Conservation (phyloP, 2,329 filamentous ascomycete genomes). For the Aspergillus versicolor region DNA sequence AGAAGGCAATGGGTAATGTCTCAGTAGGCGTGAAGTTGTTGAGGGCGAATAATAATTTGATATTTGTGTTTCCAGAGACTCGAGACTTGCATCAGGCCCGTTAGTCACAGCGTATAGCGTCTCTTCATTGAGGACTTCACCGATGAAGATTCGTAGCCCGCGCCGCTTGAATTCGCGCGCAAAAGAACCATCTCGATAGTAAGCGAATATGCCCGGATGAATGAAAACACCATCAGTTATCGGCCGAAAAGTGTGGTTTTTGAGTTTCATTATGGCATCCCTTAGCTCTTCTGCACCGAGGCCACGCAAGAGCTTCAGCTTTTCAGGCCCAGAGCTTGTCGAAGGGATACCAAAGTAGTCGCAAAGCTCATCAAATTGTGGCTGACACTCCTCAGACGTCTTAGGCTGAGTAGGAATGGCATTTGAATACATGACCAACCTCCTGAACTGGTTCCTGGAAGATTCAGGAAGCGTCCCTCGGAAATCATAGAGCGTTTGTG, state of each 20-base stretch:
- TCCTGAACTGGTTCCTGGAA: conserved; percentile 36
- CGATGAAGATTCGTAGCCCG: conserved; percentile 40
- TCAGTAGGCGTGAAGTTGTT: conserved; percentile 37
- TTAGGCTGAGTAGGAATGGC: conserved; percentile 48
- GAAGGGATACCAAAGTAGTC: conserved; percentile 31
- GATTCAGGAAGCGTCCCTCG: conserved; percentile 15
- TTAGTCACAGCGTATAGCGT: conserved; percentile 46
- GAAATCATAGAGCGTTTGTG: conserved; percentile 41
- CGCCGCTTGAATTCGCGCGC: conserved; percentile 39
- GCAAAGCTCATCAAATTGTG: conserved; percentile 47
- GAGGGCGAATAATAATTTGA: conserved; percentile 46
- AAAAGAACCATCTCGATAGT: conserved; percentile 38
- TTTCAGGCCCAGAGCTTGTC: conserved; percentile 24
- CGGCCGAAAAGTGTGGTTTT: conserved; percentile 49
- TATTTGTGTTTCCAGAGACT: conserved; percentile 39
- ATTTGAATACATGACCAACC: conserved; percentile 48
- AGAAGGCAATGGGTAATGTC: conserved; percentile 37
- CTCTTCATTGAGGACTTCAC: conserved; percentile 47
- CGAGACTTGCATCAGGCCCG: conserved; percentile 30
- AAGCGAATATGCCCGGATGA: conserved; percentile 38
- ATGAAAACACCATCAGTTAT: conserved; percentile 46
- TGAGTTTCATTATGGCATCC: conserved; percentile 36
- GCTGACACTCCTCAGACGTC: conserved; percentile 35
- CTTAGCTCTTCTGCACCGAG: conserved; percentile 35
- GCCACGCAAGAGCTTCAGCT: conserved; percentile 33